Percentiles rank a stretch among this genome's conserved stretches.
These are phyloP conservation scores for Pleurotus sapidus DNA, from an alignment of 768 basidiomycete species.

Conservation along the genomic window DNA sequence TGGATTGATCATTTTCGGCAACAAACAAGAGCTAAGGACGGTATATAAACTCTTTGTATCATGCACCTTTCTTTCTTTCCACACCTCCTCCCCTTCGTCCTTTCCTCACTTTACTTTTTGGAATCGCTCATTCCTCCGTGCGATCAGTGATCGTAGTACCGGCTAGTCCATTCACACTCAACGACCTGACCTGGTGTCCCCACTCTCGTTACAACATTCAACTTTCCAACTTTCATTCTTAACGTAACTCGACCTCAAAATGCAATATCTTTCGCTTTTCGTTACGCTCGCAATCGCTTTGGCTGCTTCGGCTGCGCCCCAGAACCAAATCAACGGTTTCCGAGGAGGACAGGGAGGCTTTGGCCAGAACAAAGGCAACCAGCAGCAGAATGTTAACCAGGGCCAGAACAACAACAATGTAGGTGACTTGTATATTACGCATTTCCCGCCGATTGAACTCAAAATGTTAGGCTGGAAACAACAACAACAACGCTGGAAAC, in stretches of 20 bases:
- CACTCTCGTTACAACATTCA: constrained; percentile 11
- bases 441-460: background rate
- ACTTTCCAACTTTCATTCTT: constrained; percentile 11
- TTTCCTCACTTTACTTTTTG: constrained; percentile 10
- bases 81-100: constrained; percentile 10
- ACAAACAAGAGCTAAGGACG: background rate
- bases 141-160: constrained; percentile 6
- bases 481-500: constrained; percentile 14
- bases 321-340: background rate
- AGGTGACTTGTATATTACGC: background rate
- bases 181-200: constrained; percentile 18
- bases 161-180: constrained; percentile 8
- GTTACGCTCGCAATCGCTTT: constrained; percentile 21
- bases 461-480: background rate
- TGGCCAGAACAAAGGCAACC: constrained; percentile 11
- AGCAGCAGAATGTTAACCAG: constrained; percentile 1
- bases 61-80: background rate
- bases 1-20: constrained; percentile 5
- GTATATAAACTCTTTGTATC: constrained; percentile 4
- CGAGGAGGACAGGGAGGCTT: background rate
- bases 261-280: constrained; percentile 29
- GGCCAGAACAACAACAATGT: constrained; percentile 2
- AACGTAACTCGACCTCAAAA: constrained; percentile 15
- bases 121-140: constrained; percentile 7
- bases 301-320: constrained; percentile 18